These are phyloP conservation scores for Tolypocladium ophioglossoides DNA, from an alignment of 2,329 filamentous ascomycete genomes.

Conservation along the genomic window DNA sequence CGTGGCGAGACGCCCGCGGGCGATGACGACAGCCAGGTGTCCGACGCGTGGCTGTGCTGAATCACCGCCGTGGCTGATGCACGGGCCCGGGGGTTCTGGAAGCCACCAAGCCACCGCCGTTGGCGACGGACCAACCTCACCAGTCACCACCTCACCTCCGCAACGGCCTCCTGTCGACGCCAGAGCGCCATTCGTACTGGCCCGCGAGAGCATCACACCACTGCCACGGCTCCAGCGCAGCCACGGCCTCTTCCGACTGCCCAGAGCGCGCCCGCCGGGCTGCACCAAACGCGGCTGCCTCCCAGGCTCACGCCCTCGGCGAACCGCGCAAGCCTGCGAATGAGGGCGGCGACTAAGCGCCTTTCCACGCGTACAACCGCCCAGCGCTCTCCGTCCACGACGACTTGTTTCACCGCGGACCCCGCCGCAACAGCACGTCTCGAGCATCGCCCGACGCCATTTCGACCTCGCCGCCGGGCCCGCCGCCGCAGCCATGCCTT, in stretches of 20 bases:
- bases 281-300: constrained; percentile 4
- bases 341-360: background rate
- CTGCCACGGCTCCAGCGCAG: background rate
- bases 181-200: background rate
- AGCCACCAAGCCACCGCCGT: background rate
- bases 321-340: background rate
- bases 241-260: background rate
- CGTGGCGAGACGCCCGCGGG: background rate
- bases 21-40: background rate
- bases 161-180: background rate
- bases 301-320: constrained; percentile 2
- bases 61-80: background rate
- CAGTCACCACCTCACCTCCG: background rate
- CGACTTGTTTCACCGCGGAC: background rate
- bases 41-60: background rate
- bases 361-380: background rate
- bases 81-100: background rate
- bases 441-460: background rate
- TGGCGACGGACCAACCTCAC: background rate
- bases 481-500: constrained; percentile 36
- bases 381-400: background rate
- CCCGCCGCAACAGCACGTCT: background rate
- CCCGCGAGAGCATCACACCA: background rate
- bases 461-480: background rate
- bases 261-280: background rate